Conservation (phyloP, 495 filamentous ascomycete genomes). For the Thozetella sp. region DNA sequence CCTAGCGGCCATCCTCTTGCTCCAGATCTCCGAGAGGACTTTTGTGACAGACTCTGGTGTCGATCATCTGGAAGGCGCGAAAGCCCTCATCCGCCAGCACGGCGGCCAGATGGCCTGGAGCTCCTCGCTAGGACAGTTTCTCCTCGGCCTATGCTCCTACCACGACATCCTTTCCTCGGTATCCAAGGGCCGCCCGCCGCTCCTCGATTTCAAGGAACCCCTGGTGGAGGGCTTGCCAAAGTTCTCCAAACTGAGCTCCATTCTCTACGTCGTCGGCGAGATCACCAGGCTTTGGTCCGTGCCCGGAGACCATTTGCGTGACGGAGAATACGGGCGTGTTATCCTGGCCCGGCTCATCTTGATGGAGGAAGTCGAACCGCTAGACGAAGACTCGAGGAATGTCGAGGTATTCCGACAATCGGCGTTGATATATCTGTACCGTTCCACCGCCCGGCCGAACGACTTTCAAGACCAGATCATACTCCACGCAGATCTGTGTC, state of each 20-base stretch:
- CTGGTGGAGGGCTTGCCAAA: conserved; percentile 19
- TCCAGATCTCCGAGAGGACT: conserved; percentile 25
- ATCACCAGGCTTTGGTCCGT: conserved; percentile 24
- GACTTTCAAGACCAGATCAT: conserved; percentile 7
- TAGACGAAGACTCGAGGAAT: conserved; percentile 17
- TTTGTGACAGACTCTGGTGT: conserved; percentile 27
- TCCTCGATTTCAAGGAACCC: conserved; percentile 18
- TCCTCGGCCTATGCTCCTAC: conserved; percentile 26
- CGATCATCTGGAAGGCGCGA: conserved; percentile 25
- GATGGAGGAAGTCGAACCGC: conserved; percentile 6
- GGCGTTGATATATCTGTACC: conserved; percentile 28
- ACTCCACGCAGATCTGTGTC: conserved; percentile 17
- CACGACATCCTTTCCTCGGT: conserved; percentile 26
- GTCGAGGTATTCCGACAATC: conserved; percentile 27
- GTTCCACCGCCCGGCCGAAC: conserved; percentile 20
- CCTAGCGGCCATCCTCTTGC: conserved; percentile 24
- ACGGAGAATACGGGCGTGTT: conserved; percentile 14
- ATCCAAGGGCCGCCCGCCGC: conserved; percentile 17
- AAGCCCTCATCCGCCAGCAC: conserved; percentile 20
- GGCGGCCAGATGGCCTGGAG: conserved; percentile 9
- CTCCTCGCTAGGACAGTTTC: conserved; percentile 16
- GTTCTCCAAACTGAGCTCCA: conserved; percentile 19
- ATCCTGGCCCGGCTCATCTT: not conserved
- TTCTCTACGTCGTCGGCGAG: conserved; percentile 20
- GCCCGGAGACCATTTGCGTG: conserved; percentile 5